Evolutionary conservation across 192 early-diverging fungal species (phyloP).

Genomic region (Coemansia sp.): DNA sequence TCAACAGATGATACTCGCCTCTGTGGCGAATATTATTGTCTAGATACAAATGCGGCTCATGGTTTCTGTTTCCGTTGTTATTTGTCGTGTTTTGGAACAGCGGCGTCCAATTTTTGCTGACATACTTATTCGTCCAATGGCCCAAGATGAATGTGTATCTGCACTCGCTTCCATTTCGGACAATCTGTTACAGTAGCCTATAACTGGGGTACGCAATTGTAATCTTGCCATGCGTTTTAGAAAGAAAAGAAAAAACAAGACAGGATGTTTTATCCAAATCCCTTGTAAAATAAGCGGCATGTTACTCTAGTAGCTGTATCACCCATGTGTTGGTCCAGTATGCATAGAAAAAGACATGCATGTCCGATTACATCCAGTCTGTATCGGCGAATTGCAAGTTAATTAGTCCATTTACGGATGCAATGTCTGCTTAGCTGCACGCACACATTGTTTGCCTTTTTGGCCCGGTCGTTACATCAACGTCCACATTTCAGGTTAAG

Average conservation of each 20-base stretch:
- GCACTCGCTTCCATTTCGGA: not conserved
- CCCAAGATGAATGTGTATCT: not conserved
- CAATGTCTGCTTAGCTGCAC: not conserved
- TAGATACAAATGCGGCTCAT: not conserved
- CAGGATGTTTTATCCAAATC: too few relatives aligned
- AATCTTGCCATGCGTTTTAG: not conserved
- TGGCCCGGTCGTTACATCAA: not conserved
- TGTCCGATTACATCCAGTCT: not conserved
- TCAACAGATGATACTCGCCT: not conserved
- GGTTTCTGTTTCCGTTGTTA: conserved; percentile 7
- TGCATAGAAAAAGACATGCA: not conserved
- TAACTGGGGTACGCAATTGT: not conserved
- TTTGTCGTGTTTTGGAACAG: conserved; percentile 1
- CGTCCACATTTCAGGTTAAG: not conserved
- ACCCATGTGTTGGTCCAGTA: not conserved
- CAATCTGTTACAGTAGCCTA: conserved; percentile 4
- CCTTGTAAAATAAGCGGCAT: not conserved
- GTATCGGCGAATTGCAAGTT: not conserved
- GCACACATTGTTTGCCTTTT: not conserved
- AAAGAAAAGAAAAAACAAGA: not conserved
- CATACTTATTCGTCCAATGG: not conserved
- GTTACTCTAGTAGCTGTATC: not conserved
- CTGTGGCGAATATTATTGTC: conserved; percentile 2
- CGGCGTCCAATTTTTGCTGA: not conserved
- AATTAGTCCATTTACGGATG: not conserved